A percentile compares a stretch with the other conserved stretches of the same genome.
Conservation (phyloP, 2,329 filamentous ascomycete species). For the Exutisphaerella laricina region DNA sequence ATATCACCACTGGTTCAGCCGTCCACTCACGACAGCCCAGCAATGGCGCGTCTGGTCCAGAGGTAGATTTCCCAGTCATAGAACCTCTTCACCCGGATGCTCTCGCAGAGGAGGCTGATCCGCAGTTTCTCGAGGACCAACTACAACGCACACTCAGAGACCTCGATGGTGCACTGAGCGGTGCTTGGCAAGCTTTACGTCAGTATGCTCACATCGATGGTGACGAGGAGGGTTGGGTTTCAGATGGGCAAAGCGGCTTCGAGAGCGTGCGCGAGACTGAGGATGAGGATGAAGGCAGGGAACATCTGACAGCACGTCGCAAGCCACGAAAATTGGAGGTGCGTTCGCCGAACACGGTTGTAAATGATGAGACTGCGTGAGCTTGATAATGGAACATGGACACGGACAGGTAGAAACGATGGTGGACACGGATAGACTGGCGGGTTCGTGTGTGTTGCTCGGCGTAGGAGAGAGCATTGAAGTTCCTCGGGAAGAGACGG, state of each 20-base stretch:
- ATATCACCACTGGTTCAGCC: conserved; percentile 13
- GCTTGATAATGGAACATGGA: too few species aligned
- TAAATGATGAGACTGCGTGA: too few species aligned
- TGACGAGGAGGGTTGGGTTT: conserved; percentile 14
- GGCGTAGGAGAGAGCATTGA: too few species aligned
- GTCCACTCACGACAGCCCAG: conserved; percentile 18
- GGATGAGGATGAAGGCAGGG: conserved; percentile 17
- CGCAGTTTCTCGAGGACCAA: conserved; percentile 27
- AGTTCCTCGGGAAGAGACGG: too few species aligned
- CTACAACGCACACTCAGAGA: conserved; percentile 28
- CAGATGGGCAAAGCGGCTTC: conserved; percentile 20
- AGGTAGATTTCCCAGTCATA: conserved; percentile 28
- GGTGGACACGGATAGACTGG: too few species aligned
- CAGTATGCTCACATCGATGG: conserved; percentile 13
- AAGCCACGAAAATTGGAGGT: conserved; percentile 8
- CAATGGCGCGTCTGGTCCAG: conserved; percentile 15
- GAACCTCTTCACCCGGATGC: conserved; percentile 28
- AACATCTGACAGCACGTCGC: conserved; percentile 9
- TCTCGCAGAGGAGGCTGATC: conserved; percentile 29
- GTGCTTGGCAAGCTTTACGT: conserved; percentile 11
- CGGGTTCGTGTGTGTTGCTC: too few species aligned
- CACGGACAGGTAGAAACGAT: too few species aligned
- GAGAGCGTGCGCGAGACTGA: conserved; percentile 18
- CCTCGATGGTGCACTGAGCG: conserved; percentile 16
- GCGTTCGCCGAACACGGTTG: not conserved